Evolutionary conservation across 2,329 filamentous ascomycete genomes (phyloP).

Genomic region (Curvularia spicifera): DNA sequence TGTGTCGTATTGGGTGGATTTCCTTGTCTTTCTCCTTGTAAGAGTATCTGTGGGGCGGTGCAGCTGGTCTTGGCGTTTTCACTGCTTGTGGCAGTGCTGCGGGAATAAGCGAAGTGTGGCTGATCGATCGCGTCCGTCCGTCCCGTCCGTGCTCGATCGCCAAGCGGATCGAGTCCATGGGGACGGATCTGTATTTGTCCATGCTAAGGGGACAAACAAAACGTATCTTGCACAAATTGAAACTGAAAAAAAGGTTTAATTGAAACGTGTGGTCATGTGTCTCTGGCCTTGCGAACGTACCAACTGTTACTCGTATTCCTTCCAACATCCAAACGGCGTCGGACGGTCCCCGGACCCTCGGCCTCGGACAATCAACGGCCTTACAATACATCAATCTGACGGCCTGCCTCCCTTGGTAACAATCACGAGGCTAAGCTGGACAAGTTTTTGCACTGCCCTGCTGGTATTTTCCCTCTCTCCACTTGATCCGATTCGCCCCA

Average conservation of each 20-base stretch:
- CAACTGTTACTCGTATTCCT: not conserved
- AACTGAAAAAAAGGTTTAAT: not conserved
- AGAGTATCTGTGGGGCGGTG: constrained; percentile 16
- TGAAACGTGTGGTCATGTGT: not conserved
- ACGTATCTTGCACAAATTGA: not conserved
- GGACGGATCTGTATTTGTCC: not conserved
- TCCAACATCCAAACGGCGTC: not conserved
- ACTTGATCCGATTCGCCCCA: not conserved
- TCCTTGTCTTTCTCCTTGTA: constrained; percentile 12
- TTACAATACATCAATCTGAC: not conserved
- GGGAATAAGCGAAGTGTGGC: constrained; percentile 14
- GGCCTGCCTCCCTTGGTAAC: not conserved
- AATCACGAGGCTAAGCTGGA: no score
- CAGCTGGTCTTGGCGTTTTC: constrained; percentile 16
- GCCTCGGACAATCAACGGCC: not conserved
- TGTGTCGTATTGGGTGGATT: not conserved
- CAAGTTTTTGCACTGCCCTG: not conserved
- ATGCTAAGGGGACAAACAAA: no score
- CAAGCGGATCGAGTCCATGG: not conserved
- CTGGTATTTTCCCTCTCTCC: not conserved
- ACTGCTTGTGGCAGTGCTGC: constrained; percentile 18
- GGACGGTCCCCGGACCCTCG: not conserved
- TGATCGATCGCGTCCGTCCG: not conserved
- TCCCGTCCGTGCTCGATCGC: not conserved
- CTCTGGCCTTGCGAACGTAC: not conserved